Evolutionary conservation across 2,329 filamentous ascomycete genomes (phyloP).

Genomic region (Xylaria sp.): DNA sequence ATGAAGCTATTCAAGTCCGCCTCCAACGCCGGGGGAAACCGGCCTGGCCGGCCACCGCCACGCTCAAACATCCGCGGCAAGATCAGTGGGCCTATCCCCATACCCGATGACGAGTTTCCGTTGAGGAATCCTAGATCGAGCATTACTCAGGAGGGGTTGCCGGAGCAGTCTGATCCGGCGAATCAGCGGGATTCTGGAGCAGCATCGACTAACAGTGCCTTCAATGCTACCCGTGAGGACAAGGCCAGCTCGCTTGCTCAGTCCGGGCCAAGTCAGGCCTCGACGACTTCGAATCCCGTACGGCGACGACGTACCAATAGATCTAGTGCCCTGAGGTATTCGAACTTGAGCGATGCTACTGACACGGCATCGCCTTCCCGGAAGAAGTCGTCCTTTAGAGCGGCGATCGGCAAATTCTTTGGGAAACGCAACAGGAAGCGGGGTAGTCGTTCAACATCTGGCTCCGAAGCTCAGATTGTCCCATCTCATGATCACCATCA

Average conservation of each 20-base stretch:
- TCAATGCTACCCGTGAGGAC: constrained; percentile 39
- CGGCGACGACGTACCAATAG: constrained; percentile 52
- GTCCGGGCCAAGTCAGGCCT: constrained; percentile 44
- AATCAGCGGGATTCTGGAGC: constrained; percentile 39
- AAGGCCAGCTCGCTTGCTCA: constrained; percentile 40
- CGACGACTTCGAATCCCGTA: constrained; percentile 44
- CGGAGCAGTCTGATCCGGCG: constrained; percentile 36
- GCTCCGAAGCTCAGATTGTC: constrained; percentile 45
- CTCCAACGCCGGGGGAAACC: constrained; percentile 52
- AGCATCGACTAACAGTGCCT: constrained; percentile 37
- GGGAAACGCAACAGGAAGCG: constrained; percentile 64
- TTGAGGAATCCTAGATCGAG: constrained; percentile 57
- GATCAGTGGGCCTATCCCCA: constrained; percentile 70
- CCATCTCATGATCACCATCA: constrained; percentile 54
- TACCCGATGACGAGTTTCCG: constrained; percentile 67
- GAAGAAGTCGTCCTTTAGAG: constrained; percentile 68
- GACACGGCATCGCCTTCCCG: constrained; percentile 56
- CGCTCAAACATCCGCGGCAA: constrained; percentile 64
- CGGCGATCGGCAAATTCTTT: constrained; percentile 67
- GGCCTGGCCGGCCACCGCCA: constrained; percentile 51
- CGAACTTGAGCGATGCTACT: constrained; percentile 57
- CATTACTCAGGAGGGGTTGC: constrained; percentile 50
- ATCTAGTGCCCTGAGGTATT: constrained; percentile 58
- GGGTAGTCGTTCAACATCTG: constrained; percentile 49
- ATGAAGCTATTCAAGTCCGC: constrained; percentile 60